Evolutionary conservation across 2,329 filamentous ascomycete genomes (phyloP).

Genomic region (Calonectria naviculata): DNA sequence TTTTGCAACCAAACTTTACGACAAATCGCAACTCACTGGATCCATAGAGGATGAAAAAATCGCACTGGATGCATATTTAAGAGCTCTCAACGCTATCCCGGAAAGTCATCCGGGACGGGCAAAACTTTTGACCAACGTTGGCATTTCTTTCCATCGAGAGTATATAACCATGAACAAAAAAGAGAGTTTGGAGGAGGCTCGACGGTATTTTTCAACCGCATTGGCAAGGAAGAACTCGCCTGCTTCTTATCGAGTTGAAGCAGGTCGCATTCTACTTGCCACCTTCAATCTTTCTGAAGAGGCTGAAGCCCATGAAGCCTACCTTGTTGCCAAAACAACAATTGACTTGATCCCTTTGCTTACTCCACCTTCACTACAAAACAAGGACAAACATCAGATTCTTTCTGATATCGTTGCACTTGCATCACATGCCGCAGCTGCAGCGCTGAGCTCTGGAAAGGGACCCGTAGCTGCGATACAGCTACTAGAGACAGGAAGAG

Average conservation of each 20-base stretch:
- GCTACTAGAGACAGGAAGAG: not conserved
- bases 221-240: too few species aligned
- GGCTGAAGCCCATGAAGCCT: not conserved
- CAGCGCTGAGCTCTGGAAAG: not conserved
- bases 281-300: not conserved
- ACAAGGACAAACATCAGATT: not conserved
- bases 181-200: too few species aligned
- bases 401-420: not conserved
- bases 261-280: too few species aligned
- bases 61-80: too few species aligned
- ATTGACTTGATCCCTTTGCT: not conserved
- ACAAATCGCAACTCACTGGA: not conserved
- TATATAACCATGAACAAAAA: too few species aligned
- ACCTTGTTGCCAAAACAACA: not conserved
- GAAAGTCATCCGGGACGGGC: too few species aligned
- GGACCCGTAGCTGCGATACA: not conserved
- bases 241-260: too few species aligned
- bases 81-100: too few species aligned
- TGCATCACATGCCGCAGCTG: not conserved
- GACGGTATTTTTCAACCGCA: too few species aligned
- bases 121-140: too few species aligned
- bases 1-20: not conserved
- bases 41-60: not conserved
- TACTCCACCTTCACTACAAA: not conserved
- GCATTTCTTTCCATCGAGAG: too few species aligned